Percentiles rank a stretch among this genome's conserved stretches.
These are phyloP conservation scores for Aspergillus nidulans DNA, from an alignment of 495 filamentous ascomycete genomes.

Conservation along the genomic window DNA sequence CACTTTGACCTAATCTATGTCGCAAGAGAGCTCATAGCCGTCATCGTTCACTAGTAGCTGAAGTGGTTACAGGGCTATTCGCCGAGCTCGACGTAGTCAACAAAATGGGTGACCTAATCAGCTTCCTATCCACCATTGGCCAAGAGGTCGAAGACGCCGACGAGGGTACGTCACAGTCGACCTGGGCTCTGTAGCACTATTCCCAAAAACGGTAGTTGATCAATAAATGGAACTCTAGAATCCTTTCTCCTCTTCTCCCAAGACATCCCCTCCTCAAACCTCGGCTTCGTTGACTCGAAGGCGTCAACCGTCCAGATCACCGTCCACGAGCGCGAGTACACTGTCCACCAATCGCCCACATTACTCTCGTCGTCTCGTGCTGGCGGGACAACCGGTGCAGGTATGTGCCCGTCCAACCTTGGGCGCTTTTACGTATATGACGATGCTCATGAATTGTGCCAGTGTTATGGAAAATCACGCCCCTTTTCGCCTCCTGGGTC, in stretches of 20 bases:
- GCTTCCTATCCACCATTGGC: slow-evolving; percentile 16
- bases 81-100: neutral
- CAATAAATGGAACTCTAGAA: slow-evolving; percentile 51
- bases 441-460: neutral
- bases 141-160: slow-evolving; percentile 37
- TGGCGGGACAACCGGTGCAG: slow-evolving; percentile 87
- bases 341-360: slow-evolving; percentile 79
- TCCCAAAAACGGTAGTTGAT: neutral
- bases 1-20: no score
- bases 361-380: slow-evolving; percentile 71
- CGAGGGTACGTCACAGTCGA: slow-evolving; percentile 52
- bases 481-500: slow-evolving; percentile 80
- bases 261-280: slow-evolving; percentile 65
- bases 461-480: slow-evolving; percentile 90
- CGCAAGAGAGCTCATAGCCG: no score
- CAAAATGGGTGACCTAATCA: slow-evolving; percentile 12
- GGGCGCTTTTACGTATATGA: no score
- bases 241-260: slow-evolving; percentile 81
- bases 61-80: no score
- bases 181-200: neutral
- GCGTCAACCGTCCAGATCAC: slow-evolving; percentile 61
- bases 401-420: slow-evolving; percentile 47
- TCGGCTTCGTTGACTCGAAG: slow-evolving; percentile 78
- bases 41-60: no score
- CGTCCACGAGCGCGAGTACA: slow-evolving; percentile 64